Evolutionary conservation across 1,284 basidiomycete genomes (phyloP), one percentile per base, ranked within the genome.

Genomic region (Inonotus hispidus): DNA sequence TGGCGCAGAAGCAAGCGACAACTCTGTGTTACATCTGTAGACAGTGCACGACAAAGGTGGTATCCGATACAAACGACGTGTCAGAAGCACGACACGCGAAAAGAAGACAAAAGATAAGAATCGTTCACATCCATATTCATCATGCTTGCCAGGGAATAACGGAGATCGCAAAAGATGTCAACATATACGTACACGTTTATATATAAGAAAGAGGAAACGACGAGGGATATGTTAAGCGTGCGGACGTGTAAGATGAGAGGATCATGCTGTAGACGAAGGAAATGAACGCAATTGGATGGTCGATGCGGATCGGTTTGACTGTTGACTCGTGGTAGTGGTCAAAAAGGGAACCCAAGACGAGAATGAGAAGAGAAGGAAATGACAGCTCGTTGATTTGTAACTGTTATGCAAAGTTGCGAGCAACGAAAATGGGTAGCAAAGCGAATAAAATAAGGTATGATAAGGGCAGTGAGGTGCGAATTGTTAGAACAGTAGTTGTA

Each of bases 151-250:
- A 14, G 47, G 47, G 19, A 25, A 25, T 49, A 49, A 53, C 25
- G 58, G 46, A 54, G 39, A 54, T 53, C 39, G 39, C 52, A 46
- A 47, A 8, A 37, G 55, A 35, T 19, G 41, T 19, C n/a, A 21
- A 60, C 58, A 60, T 60, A 60, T 49, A 60, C 52, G 54, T 60
- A 60, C 58, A 60, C 25, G 43, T 38, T 52, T 60, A 60, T 60
- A 60, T 41, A 41, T 43, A 43, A 43, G 19, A 47, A 45, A 25
- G 58, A 60, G 41, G 32, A 56, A 50, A 61, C 41, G 53, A 32
- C 32, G 32, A 32, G 32, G 32, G 32, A 32, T 32, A 32, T 8
- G 35, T 56, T 41, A 46, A 52, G 53, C 39, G 53, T 38, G 59
- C 29, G 23, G 16, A 21, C 1, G 38, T 52, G 32, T 53, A 58